Conservation (phyloP, 768 basidiomycete species). For the Suillus occidentalis region DNA sequence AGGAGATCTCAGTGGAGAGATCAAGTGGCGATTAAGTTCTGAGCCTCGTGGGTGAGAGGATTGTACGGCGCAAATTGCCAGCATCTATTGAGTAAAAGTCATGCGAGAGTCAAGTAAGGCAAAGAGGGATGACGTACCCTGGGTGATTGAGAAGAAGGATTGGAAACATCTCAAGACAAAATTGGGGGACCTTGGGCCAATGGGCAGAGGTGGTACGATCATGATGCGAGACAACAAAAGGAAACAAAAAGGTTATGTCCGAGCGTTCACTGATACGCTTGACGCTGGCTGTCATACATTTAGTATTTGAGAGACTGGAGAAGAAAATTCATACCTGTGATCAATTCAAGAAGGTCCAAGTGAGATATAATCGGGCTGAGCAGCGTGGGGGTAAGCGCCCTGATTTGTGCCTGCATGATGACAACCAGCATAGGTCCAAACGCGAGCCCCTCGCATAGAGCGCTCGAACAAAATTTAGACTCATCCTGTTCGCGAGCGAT, state of each 20-base stretch:
- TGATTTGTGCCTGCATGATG: constrained; percentile 6
- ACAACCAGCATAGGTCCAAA: background rate
- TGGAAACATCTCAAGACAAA: constrained; percentile 1
- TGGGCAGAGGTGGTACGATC: constrained; percentile 8
- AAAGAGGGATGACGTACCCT: background rate
- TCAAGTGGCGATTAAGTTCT: background rate
- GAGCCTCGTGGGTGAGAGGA: constrained; percentile 5
- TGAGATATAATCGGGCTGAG: constrained; percentile 7
- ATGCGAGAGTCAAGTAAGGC: background rate
- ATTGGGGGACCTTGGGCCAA: constrained; percentile 10
- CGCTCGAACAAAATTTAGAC: background rate
- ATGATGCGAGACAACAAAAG: constrained; percentile 13
- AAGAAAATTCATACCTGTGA: background rate
- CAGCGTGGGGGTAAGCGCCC: background rate
- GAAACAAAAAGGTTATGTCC: constrained; percentile 10
- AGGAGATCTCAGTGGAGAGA: background rate
- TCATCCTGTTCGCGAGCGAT: constrained; percentile 1
- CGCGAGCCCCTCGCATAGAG: background rate
- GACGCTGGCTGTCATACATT: constrained; percentile 5
- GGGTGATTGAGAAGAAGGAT: constrained; percentile 5
- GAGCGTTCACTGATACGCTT: background rate
- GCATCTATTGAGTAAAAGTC: constrained; percentile 1
- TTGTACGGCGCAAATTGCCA: constrained; percentile 14
- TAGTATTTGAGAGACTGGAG: background rate
- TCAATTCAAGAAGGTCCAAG: constrained; percentile 9